These are phyloP conservation scores for Pythium aristosporum DNA, from an alignment of 352 stramenopile species.

Conservation along the genomic window DNA sequence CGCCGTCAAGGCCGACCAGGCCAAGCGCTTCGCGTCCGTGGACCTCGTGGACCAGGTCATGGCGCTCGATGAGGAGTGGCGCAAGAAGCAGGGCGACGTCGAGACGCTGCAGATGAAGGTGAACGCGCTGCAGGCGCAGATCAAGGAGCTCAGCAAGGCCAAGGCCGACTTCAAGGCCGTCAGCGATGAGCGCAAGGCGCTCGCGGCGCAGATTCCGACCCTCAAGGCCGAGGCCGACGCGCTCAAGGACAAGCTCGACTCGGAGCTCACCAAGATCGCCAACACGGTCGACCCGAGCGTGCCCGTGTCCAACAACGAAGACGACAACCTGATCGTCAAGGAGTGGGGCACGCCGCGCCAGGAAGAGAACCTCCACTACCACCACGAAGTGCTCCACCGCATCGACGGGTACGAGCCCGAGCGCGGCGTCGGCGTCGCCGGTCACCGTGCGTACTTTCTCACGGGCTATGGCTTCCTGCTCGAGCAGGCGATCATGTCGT, in stretches of 20 bases:
- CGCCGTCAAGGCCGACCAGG: conserved; percentile 91
- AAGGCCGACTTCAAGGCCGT: conserved; percentile 86
- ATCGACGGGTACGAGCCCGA: conserved; percentile 99
- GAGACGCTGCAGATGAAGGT: conserved; percentile 87
- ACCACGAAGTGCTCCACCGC: conserved; percentile 96
- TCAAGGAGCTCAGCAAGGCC: conserved; percentile 87
- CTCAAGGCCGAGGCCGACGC: conserved; percentile 81
- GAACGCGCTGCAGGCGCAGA: conserved; percentile 82
- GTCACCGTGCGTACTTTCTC: conserved; percentile 99
- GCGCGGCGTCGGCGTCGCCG: conserved; percentile 93
- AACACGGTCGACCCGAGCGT: conserved; percentile 97
- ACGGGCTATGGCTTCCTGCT: conserved; percentile 97
- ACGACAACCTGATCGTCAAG: conserved; percentile 94
- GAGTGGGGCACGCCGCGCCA: conserved; percentile 72
- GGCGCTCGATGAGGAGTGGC: conserved; percentile 90
- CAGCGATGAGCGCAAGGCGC: conserved; percentile 76
- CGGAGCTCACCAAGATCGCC: conserved; percentile 90
- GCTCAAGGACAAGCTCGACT: conserved; percentile 73
- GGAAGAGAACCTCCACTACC: conserved; percentile 89
- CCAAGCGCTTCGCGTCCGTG: conserved; percentile 92
- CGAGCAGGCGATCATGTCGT: conserved; percentile 99
- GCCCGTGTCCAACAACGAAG: conserved; percentile 96
- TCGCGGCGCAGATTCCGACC: conserved; percentile 63
- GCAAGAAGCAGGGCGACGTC: conserved; percentile 83
- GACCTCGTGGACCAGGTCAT: conserved; percentile 96